Percentiles rank a stretch among this genome's conserved stretches.
These are phyloP conservation scores for Mycena polygramma DNA, from an alignment of 768 basidiomycete species.

Conservation along the genomic window DNA sequence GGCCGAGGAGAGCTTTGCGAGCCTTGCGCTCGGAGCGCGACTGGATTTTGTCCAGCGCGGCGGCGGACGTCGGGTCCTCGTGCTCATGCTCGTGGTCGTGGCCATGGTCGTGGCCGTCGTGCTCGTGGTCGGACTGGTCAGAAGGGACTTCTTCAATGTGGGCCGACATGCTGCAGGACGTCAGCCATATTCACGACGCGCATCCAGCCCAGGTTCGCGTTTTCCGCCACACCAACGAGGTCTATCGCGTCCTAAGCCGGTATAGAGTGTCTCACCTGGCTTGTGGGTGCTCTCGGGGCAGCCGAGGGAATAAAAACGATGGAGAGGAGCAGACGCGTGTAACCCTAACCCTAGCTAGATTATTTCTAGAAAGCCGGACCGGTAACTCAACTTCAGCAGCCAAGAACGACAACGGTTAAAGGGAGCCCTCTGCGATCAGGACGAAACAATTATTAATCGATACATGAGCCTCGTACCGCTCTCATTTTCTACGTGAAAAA, in stretches of 20 bases:
- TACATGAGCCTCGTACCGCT: too few relatives aligned
- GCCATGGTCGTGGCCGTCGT: conserved; percentile 51
- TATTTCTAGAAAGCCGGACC: background rate
- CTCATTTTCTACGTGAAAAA: background rate
- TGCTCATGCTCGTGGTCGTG: conserved; percentile 74
- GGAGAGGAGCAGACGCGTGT: background rate
- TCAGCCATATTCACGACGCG: background rate
- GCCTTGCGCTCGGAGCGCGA: conserved; percentile 96
- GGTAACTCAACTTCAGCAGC: too few relatives aligned
- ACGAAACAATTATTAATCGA: background rate
- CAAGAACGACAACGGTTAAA: too few relatives aligned
- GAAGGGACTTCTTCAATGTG: conserved; percentile 88
- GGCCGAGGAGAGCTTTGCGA: conserved; percentile 89
- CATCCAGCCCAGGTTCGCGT: conserved; percentile 20
- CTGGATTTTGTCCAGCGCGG: conserved; percentile 93
- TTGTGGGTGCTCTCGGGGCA: background rate
- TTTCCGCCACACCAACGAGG: background rate
- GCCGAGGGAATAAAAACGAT: background rate
- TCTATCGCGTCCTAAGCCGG: background rate
- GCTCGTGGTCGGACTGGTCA: conserved; percentile 82
- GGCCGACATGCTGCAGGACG: conserved; percentile 70
- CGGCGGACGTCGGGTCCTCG: conserved; percentile 87
- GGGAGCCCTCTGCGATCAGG: too few relatives aligned
- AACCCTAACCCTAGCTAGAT: background rate
- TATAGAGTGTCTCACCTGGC: background rate